Base-by-base conservation (phyloP, 805 yeast species). In the Pichia gijzeniarum region DNA sequence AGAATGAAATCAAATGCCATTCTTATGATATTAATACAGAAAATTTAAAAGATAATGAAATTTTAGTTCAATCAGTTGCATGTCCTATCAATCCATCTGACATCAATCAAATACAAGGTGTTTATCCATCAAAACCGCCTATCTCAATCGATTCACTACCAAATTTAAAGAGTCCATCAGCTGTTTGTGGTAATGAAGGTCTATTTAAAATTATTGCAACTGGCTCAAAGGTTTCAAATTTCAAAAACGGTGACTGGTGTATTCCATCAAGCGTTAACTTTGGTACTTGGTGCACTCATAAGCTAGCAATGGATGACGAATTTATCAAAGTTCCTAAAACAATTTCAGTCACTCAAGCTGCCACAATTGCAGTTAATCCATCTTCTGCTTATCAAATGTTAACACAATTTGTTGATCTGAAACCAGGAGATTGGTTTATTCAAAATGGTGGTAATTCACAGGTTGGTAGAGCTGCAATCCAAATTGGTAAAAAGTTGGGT, bases 381-480 rank as follows among this genome's bases (percentile, higher is more conserved):
- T 75, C 85, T 41, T 87, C 96, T 9, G 99, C 98, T 0, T 87
- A 80, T 57, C 85, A 87, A 64, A 76, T 93, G 85, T 80, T 91
- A 50, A 79, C 83, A 16, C 76, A 82, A 63, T 85, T 78, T 62
- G 77, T 68, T 43, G 71, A 77, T 45, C 65, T 84, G 57, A 63
- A 70, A 48, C 74, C 79, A 2, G 87, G 87, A 17, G 90, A 90
- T 62, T 93, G 96, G 95, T 77, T 93, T 51, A 80, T 93, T 50
- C 98, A 93, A 67, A 93, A 91, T 58, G 99, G 96, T 28, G 98
- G 96, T 31, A 93, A 88, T 53, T 87, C 96, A 7, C 95, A 93
- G 25, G 99, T 93, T 10, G 96, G 96, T 5, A 80, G 88, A 54
- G 81, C 85, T 55, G 98, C 95, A 7, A 74, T 88, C 40, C 99